phyloP scores from a whole-genome alignment of 2,329 filamentous ascomycete genomes.

The Didymellaceae sp. region DNA sequence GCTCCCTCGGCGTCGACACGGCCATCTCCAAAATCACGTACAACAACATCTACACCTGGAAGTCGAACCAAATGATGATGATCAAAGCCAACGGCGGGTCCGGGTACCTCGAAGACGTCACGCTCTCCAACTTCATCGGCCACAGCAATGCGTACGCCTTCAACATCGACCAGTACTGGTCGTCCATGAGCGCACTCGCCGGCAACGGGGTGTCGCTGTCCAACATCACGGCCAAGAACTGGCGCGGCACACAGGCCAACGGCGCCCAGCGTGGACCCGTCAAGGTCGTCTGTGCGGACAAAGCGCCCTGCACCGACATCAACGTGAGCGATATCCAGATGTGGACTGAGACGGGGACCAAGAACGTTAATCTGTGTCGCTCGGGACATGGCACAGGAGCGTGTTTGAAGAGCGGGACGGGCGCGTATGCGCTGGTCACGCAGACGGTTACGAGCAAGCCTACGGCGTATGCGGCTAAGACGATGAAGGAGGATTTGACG shows the following conservation, averaged over 20 bases:
- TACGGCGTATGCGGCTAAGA: conserved; percentile 47
- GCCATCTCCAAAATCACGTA: conserved; percentile 62
- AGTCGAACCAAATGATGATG: conserved; percentile 69
- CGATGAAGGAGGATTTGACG: conserved; percentile 44
- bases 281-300: conserved; percentile 59
- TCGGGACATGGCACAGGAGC: conserved; percentile 58
- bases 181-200: conserved; percentile 47
- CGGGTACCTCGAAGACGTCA: conserved; percentile 59
- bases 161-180: conserved; percentile 63
- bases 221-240: conserved; percentile 62
- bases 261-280: conserved; percentile 61
- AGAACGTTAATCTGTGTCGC: conserved; percentile 55
- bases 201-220: conserved; percentile 61
- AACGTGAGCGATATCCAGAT: conserved; percentile 60
- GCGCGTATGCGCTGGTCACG: conserved; percentile 43
- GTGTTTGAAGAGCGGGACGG: conserved; percentile 52
- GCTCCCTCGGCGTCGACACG: conserved; percentile 58
- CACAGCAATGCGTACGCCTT: conserved; percentile 65
- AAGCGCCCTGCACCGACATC: conserved; percentile 60
- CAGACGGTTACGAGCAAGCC: conserved; percentile 46
- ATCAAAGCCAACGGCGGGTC: conserved; percentile 66
- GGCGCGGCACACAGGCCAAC: conserved; percentile 61
- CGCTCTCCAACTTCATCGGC: conserved; percentile 66
- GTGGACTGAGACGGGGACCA: conserved; percentile 57
- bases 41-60: conserved; percentile 64